A percentile compares a stretch with the other conserved stretches of the same genome.
phyloP scores from a whole-genome alignment of 768 basidiomycete species.

The Phallus indusiatus region DNA sequence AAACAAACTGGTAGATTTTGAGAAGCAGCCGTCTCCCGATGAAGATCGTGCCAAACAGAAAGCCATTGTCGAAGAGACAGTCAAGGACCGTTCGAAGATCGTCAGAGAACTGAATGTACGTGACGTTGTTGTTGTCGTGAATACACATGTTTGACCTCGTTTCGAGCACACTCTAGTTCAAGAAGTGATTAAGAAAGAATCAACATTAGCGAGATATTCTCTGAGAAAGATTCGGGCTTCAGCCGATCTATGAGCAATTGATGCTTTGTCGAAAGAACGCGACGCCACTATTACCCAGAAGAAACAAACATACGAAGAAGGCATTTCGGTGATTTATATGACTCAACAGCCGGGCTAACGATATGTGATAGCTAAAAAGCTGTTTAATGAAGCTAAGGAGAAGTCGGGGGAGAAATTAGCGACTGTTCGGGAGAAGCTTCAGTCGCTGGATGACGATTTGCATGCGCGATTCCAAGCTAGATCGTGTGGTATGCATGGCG shows the following conservation, averaged over 20 bases:
- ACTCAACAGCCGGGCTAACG: too few relatives aligned
- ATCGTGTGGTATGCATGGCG: conserved; percentile 30
- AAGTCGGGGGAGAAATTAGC: conserved; percentile 30
- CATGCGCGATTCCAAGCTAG: conserved; percentile 42
- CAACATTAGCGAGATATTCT: conserved; percentile 44
- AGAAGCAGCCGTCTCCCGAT: conserved; percentile 42
- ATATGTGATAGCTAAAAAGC: conserved; percentile 37
- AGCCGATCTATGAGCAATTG: conserved; percentile 55
- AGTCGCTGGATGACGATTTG: conserved; percentile 37
- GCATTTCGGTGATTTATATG: too few relatives aligned
- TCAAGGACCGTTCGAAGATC: conserved; percentile 6
- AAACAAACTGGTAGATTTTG: conserved; percentile 33
- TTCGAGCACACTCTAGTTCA: conserved; percentile 46
- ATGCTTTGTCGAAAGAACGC: conserved; percentile 46
- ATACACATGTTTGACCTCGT: too few relatives aligned
- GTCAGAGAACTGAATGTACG: conserved; percentile 2
- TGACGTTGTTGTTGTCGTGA: neutral
- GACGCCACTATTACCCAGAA: conserved; percentile 50
- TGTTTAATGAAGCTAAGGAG: conserved; percentile 40
- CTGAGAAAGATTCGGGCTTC: conserved; percentile 55
- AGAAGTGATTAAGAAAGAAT: conserved; percentile 48
- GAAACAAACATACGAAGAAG: conserved; percentile 39
- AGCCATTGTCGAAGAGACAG: conserved; percentile 4
- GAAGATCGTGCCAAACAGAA: conserved; percentile 25
- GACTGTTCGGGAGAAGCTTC: conserved; percentile 29